phyloP scores from a whole-genome alignment of 495 filamentous ascomycete genomes.

The Letharia columbiana region DNA sequence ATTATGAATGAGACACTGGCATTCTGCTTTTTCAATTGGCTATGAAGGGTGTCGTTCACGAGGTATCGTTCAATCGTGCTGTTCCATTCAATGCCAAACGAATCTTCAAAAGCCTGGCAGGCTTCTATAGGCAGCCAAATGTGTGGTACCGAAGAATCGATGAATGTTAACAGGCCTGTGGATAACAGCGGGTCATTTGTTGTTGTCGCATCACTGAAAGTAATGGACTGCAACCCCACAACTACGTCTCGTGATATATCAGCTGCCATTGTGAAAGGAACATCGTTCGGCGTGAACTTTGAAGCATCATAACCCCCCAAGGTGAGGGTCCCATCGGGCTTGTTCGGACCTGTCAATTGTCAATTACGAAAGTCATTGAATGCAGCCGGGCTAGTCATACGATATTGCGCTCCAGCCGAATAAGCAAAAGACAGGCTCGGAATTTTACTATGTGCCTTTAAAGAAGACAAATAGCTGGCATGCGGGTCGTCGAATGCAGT shows the following conservation, averaged over 20 bases:
- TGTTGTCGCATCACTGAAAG: conserved; percentile 28
- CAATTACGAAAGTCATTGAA: background rate
- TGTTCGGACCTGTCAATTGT: conserved; percentile 28
- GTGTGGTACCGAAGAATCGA: conserved; percentile 49
- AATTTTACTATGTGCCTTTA: conserved; percentile 39
- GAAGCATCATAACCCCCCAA: conserved; percentile 52
- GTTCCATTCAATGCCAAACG: conserved; percentile 45
- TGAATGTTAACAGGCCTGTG: conserved; percentile 30
- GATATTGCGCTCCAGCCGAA: conserved; percentile 48
- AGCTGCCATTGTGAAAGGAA: conserved; percentile 41
- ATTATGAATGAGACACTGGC: conserved; percentile 44
- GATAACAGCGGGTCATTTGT: conserved; percentile 18
- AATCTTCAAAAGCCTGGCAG: conserved; percentile 45
- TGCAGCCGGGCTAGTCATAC: conserved; percentile 9
- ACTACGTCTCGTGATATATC: conserved; percentile 47
- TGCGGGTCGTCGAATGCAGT: conserved; percentile 38
- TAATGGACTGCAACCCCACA: conserved; percentile 42
- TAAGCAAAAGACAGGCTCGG: conserved; percentile 47
- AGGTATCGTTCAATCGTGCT: conserved; percentile 40
- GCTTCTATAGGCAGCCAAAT: conserved; percentile 47
- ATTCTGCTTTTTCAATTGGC: conserved; percentile 36
- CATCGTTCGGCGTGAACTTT: conserved; percentile 41
- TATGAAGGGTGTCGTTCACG: conserved; percentile 42
- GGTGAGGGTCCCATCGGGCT: conserved; percentile 45
- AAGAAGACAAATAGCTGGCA: conserved; percentile 42